A percentile compares a stretch with the other conserved stretches of the same genome.
Evolutionary conservation across 768 basidiomycete genomes (phyloP).

Genomic region (Cystofilobasidium ferigula): DNA sequence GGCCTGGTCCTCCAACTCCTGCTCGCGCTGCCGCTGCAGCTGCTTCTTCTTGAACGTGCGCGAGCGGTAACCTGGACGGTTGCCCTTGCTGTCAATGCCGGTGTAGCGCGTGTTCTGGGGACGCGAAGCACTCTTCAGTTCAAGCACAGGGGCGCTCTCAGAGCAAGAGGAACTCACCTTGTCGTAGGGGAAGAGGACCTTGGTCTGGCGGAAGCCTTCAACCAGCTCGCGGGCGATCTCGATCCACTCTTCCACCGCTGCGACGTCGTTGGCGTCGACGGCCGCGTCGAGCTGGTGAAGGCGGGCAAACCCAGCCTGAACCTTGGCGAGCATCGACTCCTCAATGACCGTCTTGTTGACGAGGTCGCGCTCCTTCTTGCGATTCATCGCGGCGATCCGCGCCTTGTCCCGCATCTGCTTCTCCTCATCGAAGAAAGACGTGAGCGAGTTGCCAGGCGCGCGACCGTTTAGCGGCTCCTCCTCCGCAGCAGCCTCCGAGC

Average conservation of each 20-base stretch:
- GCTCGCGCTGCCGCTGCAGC: conserved; percentile 12
- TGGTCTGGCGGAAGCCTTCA: conserved; percentile 79
- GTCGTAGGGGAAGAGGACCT: conserved; percentile 66
- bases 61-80: not conserved
- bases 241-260: conserved; percentile 58
- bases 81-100: conserved; percentile 21
- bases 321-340: conserved; percentile 6
- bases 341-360: not conserved
- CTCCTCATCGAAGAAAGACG: conserved; percentile 33
- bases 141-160: not conserved
- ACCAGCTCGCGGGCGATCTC: conserved; percentile 72
- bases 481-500: not conserved
- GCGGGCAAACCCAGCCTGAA: conserved; percentile 14
- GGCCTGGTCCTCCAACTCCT: conserved; percentile 35
- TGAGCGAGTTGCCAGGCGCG: not conserved
- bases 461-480: not conserved
- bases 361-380: not conserved
- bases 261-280: conserved; percentile 40
- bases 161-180: conserved; percentile 44
- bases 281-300: conserved; percentile 17
- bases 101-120: conserved; percentile 28
- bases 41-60: conserved; percentile 9
- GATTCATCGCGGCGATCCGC: conserved; percentile 32
- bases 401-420: conserved; percentile 32
- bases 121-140: not conserved